Evolutionary conservation across 2,329 filamentous ascomycete species (phyloP), one percentile per base, ranked within the genome.

Genomic region (Leptosphaerulina australis): DNA sequence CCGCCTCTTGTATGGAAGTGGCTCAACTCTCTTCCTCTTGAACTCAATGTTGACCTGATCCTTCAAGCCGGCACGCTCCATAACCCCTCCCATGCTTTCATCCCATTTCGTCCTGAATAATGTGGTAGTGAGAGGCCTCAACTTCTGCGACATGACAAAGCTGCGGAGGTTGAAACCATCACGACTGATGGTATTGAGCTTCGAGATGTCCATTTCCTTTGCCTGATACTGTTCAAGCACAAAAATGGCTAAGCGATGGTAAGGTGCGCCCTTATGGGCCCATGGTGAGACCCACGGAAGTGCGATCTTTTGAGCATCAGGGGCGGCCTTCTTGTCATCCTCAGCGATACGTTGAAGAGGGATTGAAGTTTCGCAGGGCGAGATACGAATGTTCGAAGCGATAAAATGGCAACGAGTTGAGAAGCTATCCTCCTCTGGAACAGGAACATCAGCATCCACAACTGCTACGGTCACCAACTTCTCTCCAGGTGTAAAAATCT

Each of bases 81-180:
- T 97, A 56, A 99, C 90, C 40, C 79, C 85, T n/a, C 84, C 85
- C 44, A 90, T 99, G 64, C 83, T 84, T 52, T 94, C 89, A 73
- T 99, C 94, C 90, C 92, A 97, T 59, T 88, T 78, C 53, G 85
- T 87, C 60, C 94, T 86, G 85, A 97, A 99, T 63, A 99, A 77
- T 69, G 86, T 90, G 63, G 91, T 88, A 33, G 92, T 92, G 50
- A 97, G 85, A 6, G 92, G 84, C 50, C 79, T 81, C 54, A 94
- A 77, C 50, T 78, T 74, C 70, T 90, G 84, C 69, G 85, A 86
- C 69, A 86, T 82, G 59, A 87, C 82, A 72, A 95, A 88, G 55
- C 83, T 84, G 68, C 90, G 86, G 54, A 96, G 77, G 48, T 81
- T 86, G 76, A 96, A 95, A 36, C 81, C 81, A 38, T 92, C 82